Base-by-base conservation (phyloP, 1,284 basidiomycete species). In the Nidula niveotomentosa region DNA sequence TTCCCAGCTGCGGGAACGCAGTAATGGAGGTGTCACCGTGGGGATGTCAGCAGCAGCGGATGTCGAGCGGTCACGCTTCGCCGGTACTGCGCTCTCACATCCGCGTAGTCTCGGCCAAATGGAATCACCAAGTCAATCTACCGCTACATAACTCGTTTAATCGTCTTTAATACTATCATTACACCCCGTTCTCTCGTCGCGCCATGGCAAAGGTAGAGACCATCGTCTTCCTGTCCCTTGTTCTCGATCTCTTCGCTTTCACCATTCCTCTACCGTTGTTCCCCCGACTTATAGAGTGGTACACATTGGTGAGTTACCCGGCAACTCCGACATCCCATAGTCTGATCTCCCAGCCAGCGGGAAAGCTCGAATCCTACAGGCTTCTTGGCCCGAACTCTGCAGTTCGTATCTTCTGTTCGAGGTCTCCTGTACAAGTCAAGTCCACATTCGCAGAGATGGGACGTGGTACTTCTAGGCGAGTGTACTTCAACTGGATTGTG, bases 251-350 rank as follows among this genome's bases (percentile, higher is more conserved):
- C 15, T 90, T 96, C 56, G 93, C 93, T 10, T 96, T 95, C 70
- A 96, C 94, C n/a, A 92, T 96, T 46, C 93, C 93, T n/a, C 78
- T 96, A 35, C 93, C 93, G 36, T 82, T 96, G 41, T 96, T 96
- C 71, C 94, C 93, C 47, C 84, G 93, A 44, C 78, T 93, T 51
- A 90, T 93, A 51, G 90, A 94, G 73, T 96, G 92, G 92, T 96
- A 94, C 67, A 87, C 88, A 6, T 70, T 84, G 68, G 90, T 89
- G 59, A 62, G 84, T 67, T 44, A 15, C 34, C 37, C 33, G 39
- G 36, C 37, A 50, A 12, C 41, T 30, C 37, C 23, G 41, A 46
- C 17, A 23, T 13, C 10, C 8, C 34, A 30, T 43, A 10, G 9
- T n/a, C 17, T 17, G 12, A 30, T 35, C 8, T 37, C 41, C 6